phyloP scores from a whole-genome alignment of 1,284 basidiomycete genomes.

The Thecaphora frezii region DNA sequence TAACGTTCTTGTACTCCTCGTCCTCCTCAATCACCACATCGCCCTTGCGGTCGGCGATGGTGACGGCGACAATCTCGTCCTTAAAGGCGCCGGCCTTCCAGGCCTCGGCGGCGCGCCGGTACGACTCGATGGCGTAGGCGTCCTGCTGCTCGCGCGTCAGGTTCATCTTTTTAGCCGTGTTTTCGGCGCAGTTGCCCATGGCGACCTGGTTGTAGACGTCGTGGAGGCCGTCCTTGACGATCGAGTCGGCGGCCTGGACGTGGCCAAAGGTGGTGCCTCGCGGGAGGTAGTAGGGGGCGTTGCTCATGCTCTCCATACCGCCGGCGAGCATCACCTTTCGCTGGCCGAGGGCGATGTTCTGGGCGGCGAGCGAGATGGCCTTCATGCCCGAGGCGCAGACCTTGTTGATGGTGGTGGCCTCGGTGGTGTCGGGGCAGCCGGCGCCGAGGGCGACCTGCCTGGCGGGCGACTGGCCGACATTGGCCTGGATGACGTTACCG shows the following conservation, averaged over 20 bases:
- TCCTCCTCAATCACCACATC: constrained; percentile 82
- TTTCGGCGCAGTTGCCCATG: constrained; percentile 60
- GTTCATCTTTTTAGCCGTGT: constrained; percentile 59
- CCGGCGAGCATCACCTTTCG: constrained; percentile 61
- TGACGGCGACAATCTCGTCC: constrained; percentile 85
- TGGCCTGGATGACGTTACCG: constrained; percentile 70
- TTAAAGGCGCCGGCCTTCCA: constrained; percentile 84
- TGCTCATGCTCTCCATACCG: constrained; percentile 63
- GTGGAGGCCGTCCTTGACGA: constrained; percentile 83
- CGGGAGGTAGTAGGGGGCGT: constrained; percentile 75
- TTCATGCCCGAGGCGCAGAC: constrained; percentile 63
- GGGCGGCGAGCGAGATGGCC: constrained; percentile 61
- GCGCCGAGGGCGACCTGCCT: constrained; percentile 73
- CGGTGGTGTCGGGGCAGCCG: constrained; percentile 78
- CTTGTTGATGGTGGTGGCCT: constrained; percentile 96
- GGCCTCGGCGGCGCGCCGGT: constrained; percentile 84
- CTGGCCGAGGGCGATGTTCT: constrained; percentile 61
- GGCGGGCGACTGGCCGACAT: constrained; percentile 61
- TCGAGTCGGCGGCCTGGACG: constrained; percentile 80
- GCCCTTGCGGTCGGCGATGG: constrained; percentile 78
- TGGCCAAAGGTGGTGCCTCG: constrained; percentile 87
- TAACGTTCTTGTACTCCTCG: constrained; percentile 81
- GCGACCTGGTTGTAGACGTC: constrained; percentile 46
- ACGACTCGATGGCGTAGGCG: constrained; percentile 85
- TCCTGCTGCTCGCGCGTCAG: constrained; percentile 61